Percentiles rank a stretch among this genome's conserved stretches.
These are phyloP conservation scores for Leishmania guyanensis DNA, from an alignment of 208 protist species.

Conservation along the genomic window DNA sequence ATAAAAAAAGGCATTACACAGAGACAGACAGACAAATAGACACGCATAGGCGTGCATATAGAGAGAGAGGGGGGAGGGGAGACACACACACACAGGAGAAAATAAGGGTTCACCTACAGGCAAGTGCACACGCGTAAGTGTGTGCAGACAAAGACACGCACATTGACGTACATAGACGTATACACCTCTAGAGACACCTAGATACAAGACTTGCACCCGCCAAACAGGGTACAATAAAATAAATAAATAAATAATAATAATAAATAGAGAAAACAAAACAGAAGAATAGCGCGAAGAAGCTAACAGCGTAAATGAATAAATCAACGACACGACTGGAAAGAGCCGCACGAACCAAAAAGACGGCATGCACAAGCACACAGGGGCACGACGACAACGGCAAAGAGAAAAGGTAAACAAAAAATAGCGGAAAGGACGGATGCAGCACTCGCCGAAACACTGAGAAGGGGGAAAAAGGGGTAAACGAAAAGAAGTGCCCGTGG, in stretches of 20 bases:
- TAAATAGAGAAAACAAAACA: conserved; percentile 18
- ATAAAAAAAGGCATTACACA: no score
- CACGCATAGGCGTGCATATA: not conserved
- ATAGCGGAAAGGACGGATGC: not conserved
- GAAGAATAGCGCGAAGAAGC: not conserved
- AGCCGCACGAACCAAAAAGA: not conserved
- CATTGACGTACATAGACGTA: not conserved
- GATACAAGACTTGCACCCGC: not conserved
- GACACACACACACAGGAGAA: not conserved
- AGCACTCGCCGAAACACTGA: not conserved
- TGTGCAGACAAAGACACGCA: not conserved
- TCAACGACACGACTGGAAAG: conserved; percentile 3
- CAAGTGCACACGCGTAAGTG: not conserved
- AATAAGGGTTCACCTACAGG: not conserved
- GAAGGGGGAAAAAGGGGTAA: not conserved
- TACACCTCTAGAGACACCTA: not conserved
- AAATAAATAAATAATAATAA: conserved; percentile 4
- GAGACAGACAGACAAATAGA: not conserved
- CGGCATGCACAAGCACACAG: not conserved
- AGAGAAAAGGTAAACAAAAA: not conserved
- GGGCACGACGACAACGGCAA: not conserved
- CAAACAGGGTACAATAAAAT: not conserved
- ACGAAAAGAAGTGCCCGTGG: not conserved
- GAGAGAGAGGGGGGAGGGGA: no score
- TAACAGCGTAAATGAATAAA: not conserved